These are phyloP conservation scores for Myrmaecium sp. DNA, from an alignment of 2,329 filamentous ascomycete genomes.

Conservation along the genomic window DNA sequence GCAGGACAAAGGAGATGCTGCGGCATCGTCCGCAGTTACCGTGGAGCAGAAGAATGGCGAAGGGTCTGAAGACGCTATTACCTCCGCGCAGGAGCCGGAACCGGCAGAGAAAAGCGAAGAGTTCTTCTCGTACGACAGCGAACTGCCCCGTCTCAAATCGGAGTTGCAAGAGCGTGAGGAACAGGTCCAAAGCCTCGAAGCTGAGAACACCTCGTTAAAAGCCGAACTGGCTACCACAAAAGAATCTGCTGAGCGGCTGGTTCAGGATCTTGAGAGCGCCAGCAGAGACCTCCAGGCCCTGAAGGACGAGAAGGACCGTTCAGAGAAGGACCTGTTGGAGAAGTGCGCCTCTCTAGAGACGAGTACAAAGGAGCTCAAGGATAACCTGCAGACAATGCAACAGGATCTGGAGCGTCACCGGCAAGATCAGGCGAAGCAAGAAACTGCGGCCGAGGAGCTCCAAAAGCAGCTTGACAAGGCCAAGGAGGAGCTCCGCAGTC, in stretches of 20 bases:
- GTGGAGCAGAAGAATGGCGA: constrained; percentile 4
- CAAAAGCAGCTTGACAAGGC: constrained; percentile 8
- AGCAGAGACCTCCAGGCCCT: constrained; percentile 44
- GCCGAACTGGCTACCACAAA: constrained; percentile 53
- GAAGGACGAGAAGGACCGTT: constrained; percentile 33
- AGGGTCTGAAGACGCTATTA: constrained; percentile 3
- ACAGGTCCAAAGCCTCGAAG: constrained; percentile 53
- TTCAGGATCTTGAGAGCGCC: constrained; percentile 47
- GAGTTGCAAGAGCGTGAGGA: constrained; percentile 54
- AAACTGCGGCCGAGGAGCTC: constrained; percentile 5
- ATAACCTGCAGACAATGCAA: constrained; percentile 21
- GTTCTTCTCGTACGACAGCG: constrained; percentile 84
- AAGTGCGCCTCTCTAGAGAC: constrained; percentile 14
- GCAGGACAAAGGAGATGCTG: background rate
- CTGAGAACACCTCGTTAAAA: constrained; percentile 51
- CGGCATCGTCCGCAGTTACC: constrained; percentile 1
- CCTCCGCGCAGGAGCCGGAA: constrained; percentile 12
- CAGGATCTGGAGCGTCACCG: constrained; percentile 28
- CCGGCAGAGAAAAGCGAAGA: constrained; percentile 40
- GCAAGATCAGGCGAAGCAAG: constrained; percentile 22
- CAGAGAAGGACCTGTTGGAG: constrained; percentile 15
- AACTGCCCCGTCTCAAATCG: constrained; percentile 64
- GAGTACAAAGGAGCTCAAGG: constrained; percentile 13
- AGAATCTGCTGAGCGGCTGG: constrained; percentile 38
- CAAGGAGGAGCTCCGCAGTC: constrained; percentile 2